A percentile compares a stretch with the other conserved stretches of the same genome.
These are phyloP conservation scores for Paecilomyces variotii DNA, from an alignment of 2,329 filamentous ascomycete species.

Conservation along the genomic window DNA sequence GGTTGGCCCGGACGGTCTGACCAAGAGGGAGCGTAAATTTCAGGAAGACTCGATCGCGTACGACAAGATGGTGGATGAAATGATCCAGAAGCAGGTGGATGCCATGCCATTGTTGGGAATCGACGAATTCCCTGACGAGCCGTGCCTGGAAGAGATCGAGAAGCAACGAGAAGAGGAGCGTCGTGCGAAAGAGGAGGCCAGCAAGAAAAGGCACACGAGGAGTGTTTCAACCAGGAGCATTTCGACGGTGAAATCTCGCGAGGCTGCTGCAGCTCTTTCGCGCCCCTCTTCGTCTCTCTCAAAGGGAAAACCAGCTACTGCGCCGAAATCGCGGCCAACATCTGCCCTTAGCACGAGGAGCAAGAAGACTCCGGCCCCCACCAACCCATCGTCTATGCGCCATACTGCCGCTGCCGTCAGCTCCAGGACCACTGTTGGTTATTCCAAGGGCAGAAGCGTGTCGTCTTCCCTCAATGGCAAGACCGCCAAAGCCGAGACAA, in stretches of 20 bases:
- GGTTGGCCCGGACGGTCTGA: conserved; percentile 48
- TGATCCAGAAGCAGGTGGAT: conserved; percentile 59
- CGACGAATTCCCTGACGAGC: conserved; percentile 30
- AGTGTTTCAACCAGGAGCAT: conserved; percentile 14
- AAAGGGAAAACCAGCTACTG: conserved; percentile 20
- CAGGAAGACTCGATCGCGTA: conserved; percentile 57
- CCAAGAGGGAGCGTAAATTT: conserved; percentile 60
- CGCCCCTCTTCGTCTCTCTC: conserved; percentile 21
- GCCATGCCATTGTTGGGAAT: conserved; percentile 54
- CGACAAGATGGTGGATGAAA: conserved; percentile 57
- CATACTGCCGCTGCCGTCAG: conserved; percentile 56
- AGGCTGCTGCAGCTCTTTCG: conserved; percentile 32
- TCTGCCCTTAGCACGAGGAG: conserved; percentile 27
- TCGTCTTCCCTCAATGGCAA: conserved; percentile 23
- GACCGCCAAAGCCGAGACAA: conserved; percentile 11
- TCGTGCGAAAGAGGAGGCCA: conserved; percentile 19
- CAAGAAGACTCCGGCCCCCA: conserved; percentile 36
- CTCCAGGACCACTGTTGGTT: conserved; percentile 77
- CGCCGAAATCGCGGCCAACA: conserved; percentile 27
- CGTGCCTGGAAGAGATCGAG: conserved; percentile 29
- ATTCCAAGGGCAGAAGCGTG: conserved; percentile 61
- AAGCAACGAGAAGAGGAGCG: conserved; percentile 15
- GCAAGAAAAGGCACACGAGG: conserved; percentile 14
- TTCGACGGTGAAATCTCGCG: conserved; percentile 33
- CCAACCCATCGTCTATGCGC: conserved; percentile 47